Percentiles rank a stretch among this genome's conserved stretches.
Evolutionary conservation across 805 yeast species (phyloP).

Genomic region (Clavispora santaluciae): DNA sequence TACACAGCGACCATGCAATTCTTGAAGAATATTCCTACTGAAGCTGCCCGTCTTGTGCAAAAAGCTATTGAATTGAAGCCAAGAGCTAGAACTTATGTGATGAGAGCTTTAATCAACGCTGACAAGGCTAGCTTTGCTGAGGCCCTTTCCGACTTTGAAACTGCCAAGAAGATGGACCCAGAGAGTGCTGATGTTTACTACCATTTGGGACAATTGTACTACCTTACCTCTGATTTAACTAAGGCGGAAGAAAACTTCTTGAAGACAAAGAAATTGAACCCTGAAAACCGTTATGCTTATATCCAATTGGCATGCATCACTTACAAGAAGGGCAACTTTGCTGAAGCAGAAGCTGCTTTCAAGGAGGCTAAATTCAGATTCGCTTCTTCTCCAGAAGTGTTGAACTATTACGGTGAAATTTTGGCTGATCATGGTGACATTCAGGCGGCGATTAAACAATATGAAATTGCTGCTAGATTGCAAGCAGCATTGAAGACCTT

Average conservation of each 20-base stretch:
- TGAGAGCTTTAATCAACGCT: slow-evolving; percentile 76
- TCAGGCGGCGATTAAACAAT: slow-evolving; percentile 71
- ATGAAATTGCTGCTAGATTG: slow-evolving; percentile 78
- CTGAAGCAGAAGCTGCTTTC: slow-evolving; percentile 61
- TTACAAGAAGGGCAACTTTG: slow-evolving; percentile 66
- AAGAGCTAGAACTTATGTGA: slow-evolving; percentile 76
- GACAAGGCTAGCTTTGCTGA: slow-evolving; percentile 65
- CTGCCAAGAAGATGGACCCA: slow-evolving; percentile 66
- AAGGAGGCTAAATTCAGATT: slow-evolving; percentile 65
- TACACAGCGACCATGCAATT: slow-evolving; percentile 79
- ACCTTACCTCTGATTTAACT: slow-evolving; percentile 68
- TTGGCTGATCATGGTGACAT: slow-evolving; percentile 75
- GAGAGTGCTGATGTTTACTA: slow-evolving; percentile 78
- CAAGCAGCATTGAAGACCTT: slow-evolving; percentile 66
- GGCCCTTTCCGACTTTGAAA: slow-evolving; percentile 60
- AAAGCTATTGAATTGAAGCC: slow-evolving; percentile 64
- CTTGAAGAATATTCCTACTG: slow-evolving; percentile 66
- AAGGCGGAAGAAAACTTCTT: slow-evolving; percentile 72
- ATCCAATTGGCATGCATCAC: slow-evolving; percentile 91
- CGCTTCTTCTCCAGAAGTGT: slow-evolving; percentile 87
- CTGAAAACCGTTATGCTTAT: slow-evolving; percentile 73
- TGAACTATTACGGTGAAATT: slow-evolving; percentile 94
- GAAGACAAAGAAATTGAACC: slow-evolving; percentile 70
- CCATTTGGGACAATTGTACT: slow-evolving; percentile 90
- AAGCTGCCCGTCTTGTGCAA: slow-evolving; percentile 60